Conservation (phyloP, 441 rosid genomes). For the Aquilaria agallochum region DNA sequence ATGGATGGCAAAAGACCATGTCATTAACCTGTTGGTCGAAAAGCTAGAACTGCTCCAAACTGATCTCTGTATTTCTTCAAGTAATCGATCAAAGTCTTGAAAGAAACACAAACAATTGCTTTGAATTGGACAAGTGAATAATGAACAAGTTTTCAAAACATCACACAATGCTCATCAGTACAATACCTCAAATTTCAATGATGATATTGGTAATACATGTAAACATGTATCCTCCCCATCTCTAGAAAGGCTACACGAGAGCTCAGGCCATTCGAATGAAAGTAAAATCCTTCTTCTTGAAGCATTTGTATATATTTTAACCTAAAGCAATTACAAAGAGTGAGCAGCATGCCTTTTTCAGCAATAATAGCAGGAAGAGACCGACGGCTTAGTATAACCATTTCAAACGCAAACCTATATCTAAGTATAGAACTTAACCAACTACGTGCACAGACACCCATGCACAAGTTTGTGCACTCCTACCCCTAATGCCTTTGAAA, state of each 20-base stretch:
- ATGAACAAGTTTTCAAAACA: background rate
- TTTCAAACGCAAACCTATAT: too few relatives aligned
- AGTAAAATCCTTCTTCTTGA: conserved; percentile 63
- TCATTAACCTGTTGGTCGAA: conserved; percentile 70
- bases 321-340: conserved; percentile 28
- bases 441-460: too few relatives aligned
- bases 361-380: too few relatives aligned
- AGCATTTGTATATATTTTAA: conserved; percentile 61
- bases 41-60: conserved; percentile 59
- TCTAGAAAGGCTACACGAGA: conserved; percentile 45
- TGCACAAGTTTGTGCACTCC: background rate
- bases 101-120: conserved; percentile 3
- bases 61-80: conserved; percentile 39
- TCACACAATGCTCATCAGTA: conserved; percentile 10
- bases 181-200: conserved; percentile 57
- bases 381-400: too few relatives aligned
- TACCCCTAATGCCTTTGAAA: conserved; percentile 79
- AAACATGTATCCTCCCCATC: conserved; percentile 64
- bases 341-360: too few relatives aligned
- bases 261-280: conserved; percentile 70
- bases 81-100: conserved; percentile 53
- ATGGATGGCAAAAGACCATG: background rate
- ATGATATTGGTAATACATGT: conserved; percentile 76
- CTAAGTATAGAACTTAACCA: too few relatives aligned
- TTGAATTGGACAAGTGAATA: conserved; percentile 10